A percentile compares a stretch with the other conserved stretches of the same genome.
Evolutionary conservation across 2,329 filamentous ascomycete species (phyloP).

Genomic region (Coniochaeta sp.): DNA sequence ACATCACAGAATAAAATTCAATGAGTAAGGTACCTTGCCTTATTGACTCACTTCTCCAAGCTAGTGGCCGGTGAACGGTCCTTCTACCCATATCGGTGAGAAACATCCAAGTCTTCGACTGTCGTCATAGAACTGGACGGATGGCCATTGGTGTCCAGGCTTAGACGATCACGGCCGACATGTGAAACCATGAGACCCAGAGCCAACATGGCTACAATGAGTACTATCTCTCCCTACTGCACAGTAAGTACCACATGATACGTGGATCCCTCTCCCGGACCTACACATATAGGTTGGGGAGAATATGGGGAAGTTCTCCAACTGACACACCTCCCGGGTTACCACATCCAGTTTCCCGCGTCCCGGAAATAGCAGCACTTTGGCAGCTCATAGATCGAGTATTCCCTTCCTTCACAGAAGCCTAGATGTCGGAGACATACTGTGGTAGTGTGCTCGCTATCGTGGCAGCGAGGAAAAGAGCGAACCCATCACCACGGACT

Average conservation of each 20-base stretch:
- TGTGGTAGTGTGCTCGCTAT: background rate
- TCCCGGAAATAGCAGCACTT: background rate
- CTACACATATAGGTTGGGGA: no score
- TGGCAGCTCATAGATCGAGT: background rate
- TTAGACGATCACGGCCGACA: background rate
- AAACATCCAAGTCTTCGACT: background rate
- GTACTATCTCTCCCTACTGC: no score
- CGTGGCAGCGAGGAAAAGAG: background rate
- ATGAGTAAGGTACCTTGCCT: no score
- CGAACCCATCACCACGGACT: background rate
- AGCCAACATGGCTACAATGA: no score
- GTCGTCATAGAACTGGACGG: background rate
- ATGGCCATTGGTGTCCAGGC: background rate
- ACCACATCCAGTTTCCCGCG: background rate
- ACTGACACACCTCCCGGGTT: background rate
- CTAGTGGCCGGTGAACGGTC: background rate
- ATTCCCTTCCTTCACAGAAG: background rate
- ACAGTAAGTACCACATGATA: no score
- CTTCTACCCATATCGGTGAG: background rate
- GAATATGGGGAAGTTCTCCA: background rate
- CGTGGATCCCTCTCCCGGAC: no score
- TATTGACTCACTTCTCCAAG: no score
- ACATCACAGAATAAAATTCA: no score
- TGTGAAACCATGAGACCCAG: background rate
- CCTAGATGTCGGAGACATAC: background rate